Evolutionary conservation across 2,329 filamentous ascomycete species (phyloP).

Genomic region (Penicillium janthinellum): DNA sequence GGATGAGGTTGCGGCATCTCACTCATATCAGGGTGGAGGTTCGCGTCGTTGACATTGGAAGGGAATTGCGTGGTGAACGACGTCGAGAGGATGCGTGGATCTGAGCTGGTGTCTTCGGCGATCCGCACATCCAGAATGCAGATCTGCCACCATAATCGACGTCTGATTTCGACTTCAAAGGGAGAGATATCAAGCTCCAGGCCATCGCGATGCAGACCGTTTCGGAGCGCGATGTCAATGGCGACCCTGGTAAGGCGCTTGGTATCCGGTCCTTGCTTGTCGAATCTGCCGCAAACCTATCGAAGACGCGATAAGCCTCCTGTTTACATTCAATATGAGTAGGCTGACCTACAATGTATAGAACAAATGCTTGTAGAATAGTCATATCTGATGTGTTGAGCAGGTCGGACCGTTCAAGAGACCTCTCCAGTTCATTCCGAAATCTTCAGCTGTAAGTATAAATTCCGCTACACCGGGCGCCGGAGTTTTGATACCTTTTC

Average conservation of each 20-base stretch:
- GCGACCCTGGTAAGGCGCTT: not conserved
- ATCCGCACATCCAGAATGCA: conserved; percentile 21
- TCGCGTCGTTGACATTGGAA: not conserved
- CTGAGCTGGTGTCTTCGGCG: conserved; percentile 16
- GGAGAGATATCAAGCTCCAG: conserved; percentile 24
- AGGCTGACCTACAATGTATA: not conserved
- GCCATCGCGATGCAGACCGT: not conserved
- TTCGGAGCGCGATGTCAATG: not conserved
- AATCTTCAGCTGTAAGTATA: not conserved
- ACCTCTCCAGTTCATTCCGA: not conserved
- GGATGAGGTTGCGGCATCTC: not conserved
- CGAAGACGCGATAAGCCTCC: not conserved
- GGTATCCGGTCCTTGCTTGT: not conserved
- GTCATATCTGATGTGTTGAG: not conserved
- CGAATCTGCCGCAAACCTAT: not conserved
- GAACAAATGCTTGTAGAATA: conserved; percentile 1
- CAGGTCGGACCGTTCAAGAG: not conserved
- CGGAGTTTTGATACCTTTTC: not conserved
- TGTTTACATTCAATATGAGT: too few species aligned
- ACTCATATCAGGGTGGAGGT: not conserved
- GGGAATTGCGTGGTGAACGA: not conserved
- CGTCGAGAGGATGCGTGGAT: not conserved
- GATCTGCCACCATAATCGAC: conserved; percentile 31
- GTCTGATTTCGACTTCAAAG: conserved; percentile 21
- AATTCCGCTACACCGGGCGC: not conserved